Conservation (phyloP, 805 yeast species). For the Nakazawaea ernobii region DNA sequence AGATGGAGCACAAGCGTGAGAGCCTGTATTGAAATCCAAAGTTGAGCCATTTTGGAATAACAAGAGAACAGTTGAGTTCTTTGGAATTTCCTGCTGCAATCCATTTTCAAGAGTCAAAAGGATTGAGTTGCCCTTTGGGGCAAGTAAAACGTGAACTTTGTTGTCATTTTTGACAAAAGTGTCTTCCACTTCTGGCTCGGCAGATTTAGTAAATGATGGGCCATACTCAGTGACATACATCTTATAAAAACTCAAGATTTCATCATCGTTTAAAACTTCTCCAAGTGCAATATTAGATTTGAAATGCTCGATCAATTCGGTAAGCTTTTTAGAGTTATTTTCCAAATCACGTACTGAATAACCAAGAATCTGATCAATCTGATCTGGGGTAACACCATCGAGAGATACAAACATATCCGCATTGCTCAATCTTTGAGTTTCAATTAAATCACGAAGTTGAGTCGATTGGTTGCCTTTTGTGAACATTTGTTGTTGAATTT, state of each 20-base stretch:
- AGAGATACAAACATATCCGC: slow-evolving; percentile 1
- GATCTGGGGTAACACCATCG: not conserved
- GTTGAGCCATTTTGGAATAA: not conserved
- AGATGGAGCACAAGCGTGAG: slow-evolving; percentile 4
- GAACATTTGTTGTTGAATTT: not conserved
- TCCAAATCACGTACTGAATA: slow-evolving; percentile 2
- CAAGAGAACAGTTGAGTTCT: slow-evolving; percentile 1
- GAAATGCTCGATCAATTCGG: slow-evolving; percentile 3
- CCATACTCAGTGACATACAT: slow-evolving; percentile 7
- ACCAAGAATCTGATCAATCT: not conserved
- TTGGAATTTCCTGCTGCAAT: not conserved
- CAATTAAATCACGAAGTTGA: slow-evolving; percentile 1
- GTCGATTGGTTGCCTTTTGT: not conserved
- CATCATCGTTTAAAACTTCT: not conserved
- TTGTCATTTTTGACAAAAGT: not conserved
- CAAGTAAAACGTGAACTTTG: not conserved
- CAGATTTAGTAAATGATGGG: not conserved
- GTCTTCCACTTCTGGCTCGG: not conserved
- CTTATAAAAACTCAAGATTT: slow-evolving; percentile 2
- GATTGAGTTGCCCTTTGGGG: not conserved
- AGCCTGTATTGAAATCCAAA: slow-evolving; percentile 1
- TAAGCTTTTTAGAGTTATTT: slow-evolving; percentile 1
- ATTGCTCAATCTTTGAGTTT: not conserved
- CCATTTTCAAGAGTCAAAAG: slow-evolving; percentile 1
- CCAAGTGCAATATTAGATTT: slow-evolving; percentile 2